Conservation (phyloP, 2,329 filamentous ascomycete species). For the Paraphoma chrysanthemicola region DNA sequence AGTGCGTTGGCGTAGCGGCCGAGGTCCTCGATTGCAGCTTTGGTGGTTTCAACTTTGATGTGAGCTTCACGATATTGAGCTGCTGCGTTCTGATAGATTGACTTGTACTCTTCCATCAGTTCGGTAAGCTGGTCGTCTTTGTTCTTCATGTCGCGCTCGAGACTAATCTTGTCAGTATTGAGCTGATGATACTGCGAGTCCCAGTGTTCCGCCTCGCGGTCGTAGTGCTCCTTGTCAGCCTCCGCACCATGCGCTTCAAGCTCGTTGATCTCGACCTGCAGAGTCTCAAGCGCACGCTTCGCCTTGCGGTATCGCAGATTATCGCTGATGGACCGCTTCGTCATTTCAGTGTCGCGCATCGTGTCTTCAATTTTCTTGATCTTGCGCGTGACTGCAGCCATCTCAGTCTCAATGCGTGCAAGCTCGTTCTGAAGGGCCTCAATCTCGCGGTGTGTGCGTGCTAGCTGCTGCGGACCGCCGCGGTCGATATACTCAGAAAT, state of each 20-base stretch:
- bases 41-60: slow-evolving; percentile 89
- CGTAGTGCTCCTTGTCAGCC: slow-evolving; percentile 79
- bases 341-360: slow-evolving; percentile 79
- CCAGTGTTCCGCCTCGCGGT: slow-evolving; percentile 70
- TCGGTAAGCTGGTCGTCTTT: slow-evolving; percentile 82
- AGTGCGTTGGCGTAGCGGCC: slow-evolving; percentile 82
- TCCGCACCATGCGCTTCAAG: slow-evolving; percentile 81
- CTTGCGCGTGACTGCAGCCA: slow-evolving; percentile 69
- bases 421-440: slow-evolving; percentile 71
- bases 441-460: slow-evolving; percentile 73
- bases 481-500: slow-evolving; percentile 81
- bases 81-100: slow-evolving; percentile 84
- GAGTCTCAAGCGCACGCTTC: slow-evolving; percentile 69
- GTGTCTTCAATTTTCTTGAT: slow-evolving; percentile 81
- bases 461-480: slow-evolving; percentile 75
- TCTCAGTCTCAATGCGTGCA: slow-evolving; percentile 69
- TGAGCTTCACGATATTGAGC: slow-evolving; percentile 83
- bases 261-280: slow-evolving; percentile 73
- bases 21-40: slow-evolving; percentile 90
- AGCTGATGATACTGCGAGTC: slow-evolving; percentile 73
- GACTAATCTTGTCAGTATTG: slow-evolving; percentile 73
- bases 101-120: slow-evolving; percentile 79
- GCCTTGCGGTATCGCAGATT: slow-evolving; percentile 87
- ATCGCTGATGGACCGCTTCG: slow-evolving; percentile 85
- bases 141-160: slow-evolving; percentile 80